Base-by-base conservation (phyloP, 1,284 basidiomycete species). In the Butyriboletus appendiculatus region DNA sequence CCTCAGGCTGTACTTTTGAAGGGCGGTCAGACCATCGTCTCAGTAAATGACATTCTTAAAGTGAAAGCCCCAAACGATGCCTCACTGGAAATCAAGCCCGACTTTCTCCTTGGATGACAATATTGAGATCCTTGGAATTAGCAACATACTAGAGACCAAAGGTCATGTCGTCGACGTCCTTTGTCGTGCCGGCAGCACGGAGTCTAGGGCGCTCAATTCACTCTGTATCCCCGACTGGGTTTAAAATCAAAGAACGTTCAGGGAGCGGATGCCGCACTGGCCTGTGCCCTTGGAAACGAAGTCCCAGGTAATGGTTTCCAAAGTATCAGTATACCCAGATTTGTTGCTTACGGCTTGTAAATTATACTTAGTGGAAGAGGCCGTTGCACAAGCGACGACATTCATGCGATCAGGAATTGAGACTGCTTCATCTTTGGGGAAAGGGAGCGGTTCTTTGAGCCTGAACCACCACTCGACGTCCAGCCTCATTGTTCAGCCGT, bases 181-280 rank as follows among this genome's bases (percentile, higher is more conserved):
- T 11, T 78, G 79, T 42, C 73, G 73, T 20, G 30, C 45, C 63
- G 11, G 52, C 51, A 14, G 16, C 24, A 44, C 45, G 15, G 18
- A 16, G 26, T n/a, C 70, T 70, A 28, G 28, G 32, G 22, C 14
- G 3, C 12, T 38, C 22, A 7, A 14, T 53, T 55, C 18, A 79
- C 78, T 0, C 57, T 92, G 20, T 90, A 89, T 56, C 78, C 88
- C 16, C 81, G 85, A 3, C 81, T 81, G 7, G 74, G 80, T 28
- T 75, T 93, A 33, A 77, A 88, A 14, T 86, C 86, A 15, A 79
- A 73, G n/a, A 90, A 79, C 60, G 94, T 94, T 0, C 94, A 97
- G 67, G 95, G 95, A 1, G 96, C 94, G 0, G 95, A 95, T 2
- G 96, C 94, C 67, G 96, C 94, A 0, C 78, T 96, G 15, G 85